These are phyloP conservation scores for Anisogramma anomala DNA, from an alignment of 2,329 filamentous ascomycete genomes.

Conservation along the genomic window DNA sequence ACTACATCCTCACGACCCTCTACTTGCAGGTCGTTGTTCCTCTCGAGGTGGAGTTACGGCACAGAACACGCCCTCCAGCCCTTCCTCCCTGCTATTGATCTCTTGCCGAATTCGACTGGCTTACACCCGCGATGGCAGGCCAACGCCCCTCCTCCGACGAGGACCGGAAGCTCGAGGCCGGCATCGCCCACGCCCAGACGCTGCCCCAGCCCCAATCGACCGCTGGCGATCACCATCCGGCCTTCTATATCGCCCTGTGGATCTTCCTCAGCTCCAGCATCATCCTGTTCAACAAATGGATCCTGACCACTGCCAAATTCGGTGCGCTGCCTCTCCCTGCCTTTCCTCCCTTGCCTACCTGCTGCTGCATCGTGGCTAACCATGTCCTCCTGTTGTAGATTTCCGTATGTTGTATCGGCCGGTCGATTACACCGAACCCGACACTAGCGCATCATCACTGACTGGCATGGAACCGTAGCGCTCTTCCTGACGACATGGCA, in stretches of 20 bases:
- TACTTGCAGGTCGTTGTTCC: too few species aligned
- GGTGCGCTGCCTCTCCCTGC: conserved; percentile 37
- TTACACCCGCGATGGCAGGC: conserved; percentile 12
- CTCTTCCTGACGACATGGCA: conserved; percentile 88
- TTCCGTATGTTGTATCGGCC: conserved; percentile 4
- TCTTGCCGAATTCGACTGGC: too few species aligned
- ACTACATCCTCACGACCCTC: too few species aligned
- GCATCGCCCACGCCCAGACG: conserved; percentile 7
- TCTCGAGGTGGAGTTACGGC: too few species aligned
- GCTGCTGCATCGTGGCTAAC: neutral
- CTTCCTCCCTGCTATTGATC: too few species aligned
- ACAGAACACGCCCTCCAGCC: too few species aligned
- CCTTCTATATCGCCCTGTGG: conserved; percentile 73
- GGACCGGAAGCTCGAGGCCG: conserved; percentile 13
- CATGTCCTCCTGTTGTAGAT: conserved; percentile 5
- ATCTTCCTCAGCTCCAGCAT: conserved; percentile 78
- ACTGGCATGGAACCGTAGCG: conserved; percentile 25
- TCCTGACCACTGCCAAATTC: conserved; percentile 70
- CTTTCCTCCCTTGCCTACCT: neutral
- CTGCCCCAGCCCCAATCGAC: conserved; percentile 4
- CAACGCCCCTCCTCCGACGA: conserved; percentile 13
- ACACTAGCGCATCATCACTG: neutral
- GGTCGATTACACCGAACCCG: neutral
- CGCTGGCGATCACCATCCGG: conserved; percentile 46
- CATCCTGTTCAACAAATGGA: conserved; percentile 96